These are phyloP conservation scores for Agarophyton chilense DNA, from an alignment of 23 red algal species.

Conservation along the genomic window DNA sequence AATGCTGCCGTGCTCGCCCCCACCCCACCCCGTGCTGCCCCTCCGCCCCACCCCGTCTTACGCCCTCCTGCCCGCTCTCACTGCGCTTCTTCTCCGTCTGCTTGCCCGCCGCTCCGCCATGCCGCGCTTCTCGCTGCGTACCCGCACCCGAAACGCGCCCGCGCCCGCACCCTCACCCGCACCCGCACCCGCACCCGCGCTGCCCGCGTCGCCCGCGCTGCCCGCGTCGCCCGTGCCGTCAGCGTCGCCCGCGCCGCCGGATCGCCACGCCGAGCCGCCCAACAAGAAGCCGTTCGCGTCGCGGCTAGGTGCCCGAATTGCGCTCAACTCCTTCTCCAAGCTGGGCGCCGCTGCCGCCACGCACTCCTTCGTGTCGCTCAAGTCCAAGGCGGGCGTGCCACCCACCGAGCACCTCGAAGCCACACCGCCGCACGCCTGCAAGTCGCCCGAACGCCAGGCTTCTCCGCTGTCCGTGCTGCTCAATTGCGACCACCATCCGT, in stretches of 20 bases:
- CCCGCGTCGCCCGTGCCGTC: neutral
- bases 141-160: no score
- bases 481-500: conserved; percentile 40
- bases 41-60: no score
- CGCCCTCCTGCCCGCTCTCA: no score
- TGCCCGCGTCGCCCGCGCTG: neutral
- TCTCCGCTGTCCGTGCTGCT: conserved; percentile 23
- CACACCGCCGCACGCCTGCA: neutral
- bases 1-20: no score
- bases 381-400: neutral
- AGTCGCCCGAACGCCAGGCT: neutral
- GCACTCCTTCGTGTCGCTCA: conserved; percentile 25
- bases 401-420: neutral
- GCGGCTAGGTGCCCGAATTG: neutral
- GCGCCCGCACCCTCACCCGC: no score
- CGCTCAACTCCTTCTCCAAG: conserved; percentile 24
- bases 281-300: neutral
- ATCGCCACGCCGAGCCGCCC: conserved; percentile 13
- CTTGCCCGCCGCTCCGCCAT: no score
- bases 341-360: conserved; percentile 11
- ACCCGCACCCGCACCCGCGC: neutral
- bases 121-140: no score
- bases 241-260: no score
- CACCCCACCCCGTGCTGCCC: no score
- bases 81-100: no score